Base-by-base conservation (phyloP, 2,329 filamentous ascomycete genomes). In the Epicoccum sorghinum region DNA sequence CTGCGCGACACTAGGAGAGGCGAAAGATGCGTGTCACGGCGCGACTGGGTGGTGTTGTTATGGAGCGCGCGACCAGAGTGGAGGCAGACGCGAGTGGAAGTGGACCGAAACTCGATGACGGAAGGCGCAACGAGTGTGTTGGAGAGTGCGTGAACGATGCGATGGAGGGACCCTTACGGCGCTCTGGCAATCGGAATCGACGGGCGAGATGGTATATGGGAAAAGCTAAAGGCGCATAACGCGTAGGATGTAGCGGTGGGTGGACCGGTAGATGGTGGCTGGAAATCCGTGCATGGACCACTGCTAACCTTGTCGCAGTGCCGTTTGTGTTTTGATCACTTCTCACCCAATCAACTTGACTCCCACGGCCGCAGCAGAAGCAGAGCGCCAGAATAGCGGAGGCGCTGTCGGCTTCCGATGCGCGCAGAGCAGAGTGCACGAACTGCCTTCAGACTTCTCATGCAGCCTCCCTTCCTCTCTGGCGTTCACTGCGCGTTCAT, bases 131-230 rank as follows among this genome's bases (percentile, higher is more conserved):
- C 47, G 57, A 44, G 45, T 37, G 49, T 44, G 47, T 44, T 40
- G 53, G 40, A 29, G 48, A 50, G 40, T 22, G 45, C 36, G 41
- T 44, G 47, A 47, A 33, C 57, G 57, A 58, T 56, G 58, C 62
- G 63, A 66, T 65, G 61, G 40, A 54, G 43, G 50, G 63, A 65
- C 59, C 57, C 62, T 65, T 69, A 45, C 52, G 48, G 59, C 60
- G 62, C 57, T 61, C 60, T 61, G 58, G 57, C 51, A 40, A 55
- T 55, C 52, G 52, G 46, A 51, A 61, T 60, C 62, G 67, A 66
- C 65, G 63, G 59, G 59, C 59, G 63, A 57, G 60, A 54, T 64
- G 67, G 62, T 59, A 61, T 58, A 64, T 60, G 60, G 55, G 57
- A 55, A 48, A 42, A 55, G 32, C 32, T 33, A 33, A 33, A 33